These are phyloP conservation scores for Aspergillus sp. DNA, from an alignment of 2,329 filamentous ascomycete species.

Conservation along the genomic window DNA sequence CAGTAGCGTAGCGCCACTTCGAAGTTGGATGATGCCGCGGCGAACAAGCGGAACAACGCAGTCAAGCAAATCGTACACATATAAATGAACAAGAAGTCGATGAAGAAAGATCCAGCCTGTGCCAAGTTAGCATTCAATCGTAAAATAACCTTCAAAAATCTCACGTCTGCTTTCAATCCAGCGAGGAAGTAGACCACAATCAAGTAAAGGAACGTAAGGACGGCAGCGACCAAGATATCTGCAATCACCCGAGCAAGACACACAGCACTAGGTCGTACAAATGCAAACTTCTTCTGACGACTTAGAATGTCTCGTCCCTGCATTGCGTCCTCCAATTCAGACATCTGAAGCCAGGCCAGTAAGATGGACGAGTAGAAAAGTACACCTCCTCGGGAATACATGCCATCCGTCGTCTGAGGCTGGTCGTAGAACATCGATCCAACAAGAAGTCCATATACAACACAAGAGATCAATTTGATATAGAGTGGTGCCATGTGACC, in stretches of 20 bases:
- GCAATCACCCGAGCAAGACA: constrained; percentile 60
- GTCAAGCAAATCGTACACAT: constrained; percentile 62
- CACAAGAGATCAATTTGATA: constrained; percentile 74
- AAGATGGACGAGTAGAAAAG: constrained; percentile 67
- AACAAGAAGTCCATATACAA: constrained; percentile 71
- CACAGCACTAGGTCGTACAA: constrained; percentile 66
- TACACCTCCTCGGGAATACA: constrained; percentile 63
- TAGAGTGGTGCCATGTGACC: constrained; percentile 72
- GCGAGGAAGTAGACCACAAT: constrained; percentile 67
- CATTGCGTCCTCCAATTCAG: constrained; percentile 76
- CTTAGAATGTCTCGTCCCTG: constrained; percentile 68
- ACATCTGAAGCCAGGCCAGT: constrained; percentile 69
- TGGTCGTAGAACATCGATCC: constrained; percentile 74
- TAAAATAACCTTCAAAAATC: background rate
- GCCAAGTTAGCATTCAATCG: background rate
- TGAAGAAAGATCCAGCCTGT: constrained; percentile 63
- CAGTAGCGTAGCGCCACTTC: constrained; percentile 66
- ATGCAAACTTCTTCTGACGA: constrained; percentile 67
- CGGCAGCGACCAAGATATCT: constrained; percentile 59
- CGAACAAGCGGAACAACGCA: constrained; percentile 66
- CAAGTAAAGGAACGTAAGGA: constrained; percentile 59
- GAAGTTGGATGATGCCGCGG: constrained; percentile 62
- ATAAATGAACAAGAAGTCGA: constrained; percentile 65
- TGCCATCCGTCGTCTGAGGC: constrained; percentile 58
- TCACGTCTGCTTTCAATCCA: constrained; percentile 36